These are phyloP conservation scores for Saccharomycopsis amapae DNA, from an alignment of 805 yeast genomes.

Conservation along the genomic window DNA sequence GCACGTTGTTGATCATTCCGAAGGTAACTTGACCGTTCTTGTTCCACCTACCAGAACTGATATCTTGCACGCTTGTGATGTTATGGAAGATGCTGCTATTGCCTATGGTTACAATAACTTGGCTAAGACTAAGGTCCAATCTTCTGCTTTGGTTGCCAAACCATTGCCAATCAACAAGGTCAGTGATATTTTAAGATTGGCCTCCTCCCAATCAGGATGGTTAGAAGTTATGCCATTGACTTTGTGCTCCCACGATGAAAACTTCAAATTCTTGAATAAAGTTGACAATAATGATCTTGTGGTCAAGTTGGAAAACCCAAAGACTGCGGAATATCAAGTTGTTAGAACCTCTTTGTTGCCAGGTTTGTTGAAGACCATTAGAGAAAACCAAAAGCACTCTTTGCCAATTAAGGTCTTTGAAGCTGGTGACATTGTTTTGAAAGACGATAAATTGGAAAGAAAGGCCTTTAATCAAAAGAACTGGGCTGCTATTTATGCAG, in stretches of 20 bases:
- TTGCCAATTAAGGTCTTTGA: conserved; percentile 94
- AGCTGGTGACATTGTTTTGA: conserved; percentile 88
- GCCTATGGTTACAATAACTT: conserved; percentile 92
- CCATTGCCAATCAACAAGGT: conserved; percentile 89
- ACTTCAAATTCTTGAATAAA: conserved; percentile 76
- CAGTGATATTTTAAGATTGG: conserved; percentile 81
- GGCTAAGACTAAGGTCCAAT: conserved; percentile 68
- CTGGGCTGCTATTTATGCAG: conserved; percentile 92
- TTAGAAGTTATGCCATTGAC: conserved; percentile 93
- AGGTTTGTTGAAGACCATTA: conserved; percentile 89
- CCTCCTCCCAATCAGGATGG: conserved; percentile 94
- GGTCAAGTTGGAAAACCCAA: conserved; percentile 91
- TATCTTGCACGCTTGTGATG: conserved; percentile 92
- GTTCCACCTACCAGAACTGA: conserved; percentile 96
- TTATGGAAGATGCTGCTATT: conserved; percentile 97
- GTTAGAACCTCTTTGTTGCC: conserved; percentile 93
- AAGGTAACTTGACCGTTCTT: conserved; percentile 50
- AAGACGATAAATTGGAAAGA: conserved; percentile 73
- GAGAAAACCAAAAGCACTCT: conserved; percentile 93
- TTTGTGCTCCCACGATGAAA: conserved; percentile 93
- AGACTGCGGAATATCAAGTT: conserved; percentile 94
- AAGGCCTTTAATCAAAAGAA: conserved; percentile 87
- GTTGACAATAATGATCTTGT: conserved; percentile 70
- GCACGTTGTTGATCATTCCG: conserved; percentile 37
- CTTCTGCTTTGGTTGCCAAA: conserved; percentile 72